Conservation (phyloP, 805 yeast species). For the Lipomyces sp. region DNA sequence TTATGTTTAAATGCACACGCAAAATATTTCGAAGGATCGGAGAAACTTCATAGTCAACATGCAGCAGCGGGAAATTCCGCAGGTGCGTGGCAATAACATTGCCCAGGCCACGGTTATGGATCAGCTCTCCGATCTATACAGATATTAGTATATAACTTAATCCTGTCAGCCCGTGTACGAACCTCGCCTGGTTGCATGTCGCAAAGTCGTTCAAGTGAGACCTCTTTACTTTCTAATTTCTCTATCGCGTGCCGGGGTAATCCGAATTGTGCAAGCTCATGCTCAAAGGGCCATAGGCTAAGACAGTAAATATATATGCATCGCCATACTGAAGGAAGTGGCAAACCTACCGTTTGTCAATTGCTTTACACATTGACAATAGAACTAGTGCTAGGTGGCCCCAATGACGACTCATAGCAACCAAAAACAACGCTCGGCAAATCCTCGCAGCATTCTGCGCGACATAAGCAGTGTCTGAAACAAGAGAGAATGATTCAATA, state of each 20-base stretch:
- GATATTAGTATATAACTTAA: slow-evolving; percentile 1
- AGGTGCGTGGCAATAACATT: slow-evolving; percentile 60
- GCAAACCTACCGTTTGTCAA: slow-evolving; percentile 61
- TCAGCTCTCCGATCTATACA: slow-evolving; percentile 71
- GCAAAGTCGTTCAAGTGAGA: slow-evolving; percentile 68
- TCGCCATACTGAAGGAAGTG: neutral
- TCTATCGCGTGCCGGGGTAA: slow-evolving; percentile 68
- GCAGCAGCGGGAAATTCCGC: slow-evolving; percentile 73
- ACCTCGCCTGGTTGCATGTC: slow-evolving; percentile 71
- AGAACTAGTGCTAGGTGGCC: slow-evolving; percentile 75
- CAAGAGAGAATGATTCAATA: slow-evolving; percentile 77
- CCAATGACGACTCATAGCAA: slow-evolving; percentile 91
- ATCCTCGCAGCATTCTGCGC: slow-evolving; percentile 96
- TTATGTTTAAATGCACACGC: slow-evolving; percentile 72
- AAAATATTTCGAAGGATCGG: slow-evolving; percentile 89
- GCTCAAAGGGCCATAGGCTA: slow-evolving; percentile 81
- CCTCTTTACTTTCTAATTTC: slow-evolving; percentile 59
- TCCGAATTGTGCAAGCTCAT: slow-evolving; percentile 81
- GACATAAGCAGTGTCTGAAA: slow-evolving; percentile 87
- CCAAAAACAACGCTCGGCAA: slow-evolving; percentile 83
- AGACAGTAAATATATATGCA: neutral
- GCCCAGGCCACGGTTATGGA: slow-evolving; percentile 82
- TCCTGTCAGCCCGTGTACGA: neutral
- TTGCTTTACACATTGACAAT: slow-evolving; percentile 81
- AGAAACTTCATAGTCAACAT: slow-evolving; percentile 78